Base-by-base conservation (phyloP, 2,329 filamentous ascomycete genomes). In the Xylaria sp. region DNA sequence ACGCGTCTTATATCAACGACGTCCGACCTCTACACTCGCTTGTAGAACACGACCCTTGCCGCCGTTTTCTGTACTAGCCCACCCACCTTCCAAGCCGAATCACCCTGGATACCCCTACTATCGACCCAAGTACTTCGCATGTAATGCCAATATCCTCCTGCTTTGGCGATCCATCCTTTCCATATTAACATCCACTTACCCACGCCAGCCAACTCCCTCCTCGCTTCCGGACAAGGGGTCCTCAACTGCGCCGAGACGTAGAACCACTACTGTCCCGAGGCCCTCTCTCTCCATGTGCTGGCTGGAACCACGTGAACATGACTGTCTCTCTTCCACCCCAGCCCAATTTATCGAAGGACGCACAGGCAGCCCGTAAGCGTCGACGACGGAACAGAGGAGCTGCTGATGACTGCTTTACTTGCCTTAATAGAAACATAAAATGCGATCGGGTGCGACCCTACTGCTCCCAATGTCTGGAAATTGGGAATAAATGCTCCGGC, bases 371-470 rank as follows among this genome's bases (percentile, higher is more conserved):
- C 48, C 78, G 81, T 68, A 85, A 96, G 79, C 86, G 92, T 70
- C 88, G 92, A 78, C 90, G 92, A 82, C 86, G 92, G 76, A 88
- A 91, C 47, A 92, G 90, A 60, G 93, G 93, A 68, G 93, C 93
- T 55, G 86, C 90, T 42, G 92, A 96, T 72, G 93, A 97, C 74
- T 99, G 93, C 82, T 97, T 97, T 72, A 87, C 92, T 40, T 99
- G 93, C 78, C 84, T 87, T 63, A 94, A 92, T 76, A 85, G 89
- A 69, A 87, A 86, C 66, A 81, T 88, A 60, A 90, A 91, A 73
- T 99, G 93, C 77, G 93, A 97, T 75, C 87, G 93, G 65, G 86
- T 91, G 69, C 84, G 93, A 66, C 93, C 93, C 7, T 97, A 97
- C 75, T 97, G 94, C 76, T 92, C 92, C 40, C 92, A 92, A 74